Evolutionary conservation across 768 basidiomycete species (phyloP).

Genomic region (Suillus cothurnatus): DNA sequence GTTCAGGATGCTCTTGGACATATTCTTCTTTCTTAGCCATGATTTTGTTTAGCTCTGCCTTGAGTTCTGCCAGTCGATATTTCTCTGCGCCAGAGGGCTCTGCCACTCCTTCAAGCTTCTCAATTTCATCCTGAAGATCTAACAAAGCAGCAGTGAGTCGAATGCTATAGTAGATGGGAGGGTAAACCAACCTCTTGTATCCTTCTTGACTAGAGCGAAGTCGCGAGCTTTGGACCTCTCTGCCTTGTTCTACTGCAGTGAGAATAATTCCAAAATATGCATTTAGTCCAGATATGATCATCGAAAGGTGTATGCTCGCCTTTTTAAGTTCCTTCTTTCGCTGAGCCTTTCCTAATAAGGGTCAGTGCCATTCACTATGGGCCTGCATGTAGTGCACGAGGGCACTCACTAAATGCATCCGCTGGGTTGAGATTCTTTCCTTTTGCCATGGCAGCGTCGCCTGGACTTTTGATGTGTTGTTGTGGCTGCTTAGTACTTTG

Average conservation of each 20-base stretch:
- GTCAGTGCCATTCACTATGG: conserved; percentile 4
- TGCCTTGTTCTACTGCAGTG: conserved; percentile 85
- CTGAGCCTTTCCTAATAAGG: conserved; percentile 82
- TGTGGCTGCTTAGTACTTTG: too few species aligned
- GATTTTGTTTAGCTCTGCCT: conserved; percentile 77
- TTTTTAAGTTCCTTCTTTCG: conserved; percentile 96
- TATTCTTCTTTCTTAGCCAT: conserved; percentile 90
- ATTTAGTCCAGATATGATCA: conserved; percentile 14
- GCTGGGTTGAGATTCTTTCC: conserved; percentile 88
- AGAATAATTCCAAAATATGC: conserved; percentile 13
- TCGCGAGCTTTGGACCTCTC: conserved; percentile 81
- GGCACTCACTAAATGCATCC: conserved; percentile 82
- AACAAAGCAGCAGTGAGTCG: conserved; percentile 14
- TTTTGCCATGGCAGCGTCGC: conserved; percentile 63
- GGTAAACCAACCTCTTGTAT: conserved; percentile 67
- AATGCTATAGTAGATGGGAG: background rate
- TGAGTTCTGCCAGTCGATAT: conserved; percentile 69
- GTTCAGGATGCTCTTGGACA: conserved; percentile 91
- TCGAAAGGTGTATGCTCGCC: conserved; percentile 46
- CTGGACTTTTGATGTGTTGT: background rate
- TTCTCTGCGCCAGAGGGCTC: conserved; percentile 54
- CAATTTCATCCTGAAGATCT: conserved; percentile 86
- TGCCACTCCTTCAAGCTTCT: conserved; percentile 55
- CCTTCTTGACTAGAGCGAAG: conserved; percentile 91
- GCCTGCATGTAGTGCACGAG: conserved; percentile 2